Evolutionary conservation across 129 eudicot genomes (phyloP).

Genomic region (Erigeron canadensis): DNA sequence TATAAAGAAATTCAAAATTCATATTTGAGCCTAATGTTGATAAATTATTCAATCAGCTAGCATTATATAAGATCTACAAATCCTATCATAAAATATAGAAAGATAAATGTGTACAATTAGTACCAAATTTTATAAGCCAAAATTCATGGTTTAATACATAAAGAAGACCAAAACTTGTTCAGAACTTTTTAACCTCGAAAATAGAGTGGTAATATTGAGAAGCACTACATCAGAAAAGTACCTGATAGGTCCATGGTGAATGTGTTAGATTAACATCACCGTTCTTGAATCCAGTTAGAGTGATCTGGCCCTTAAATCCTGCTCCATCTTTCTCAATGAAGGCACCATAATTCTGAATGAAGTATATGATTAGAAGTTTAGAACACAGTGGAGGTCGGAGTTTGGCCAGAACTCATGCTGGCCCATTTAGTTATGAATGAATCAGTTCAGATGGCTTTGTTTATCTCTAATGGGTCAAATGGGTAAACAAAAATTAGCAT

Average conservation of each 20-base stretch:
- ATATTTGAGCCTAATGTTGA: neutral
- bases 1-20: neutral
- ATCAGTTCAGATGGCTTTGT: neutral
- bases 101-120: neutral
- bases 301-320: slow-evolving; percentile 79
- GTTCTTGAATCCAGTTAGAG: slow-evolving; percentile 62
- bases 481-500: neutral
- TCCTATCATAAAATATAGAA: neutral
- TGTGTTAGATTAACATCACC: slow-evolving; percentile 70
- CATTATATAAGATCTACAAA: slow-evolving; percentile 8
- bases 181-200: neutral
- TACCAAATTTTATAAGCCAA: slow-evolving; percentile 1
- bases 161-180: neutral
- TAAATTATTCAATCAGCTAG: slow-evolving; percentile 6
- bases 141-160: neutral
- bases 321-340: slow-evolving; percentile 93
- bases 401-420: neutral
- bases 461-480: neutral
- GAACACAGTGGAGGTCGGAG: neutral
- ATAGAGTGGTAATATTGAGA: slow-evolving; percentile 12
- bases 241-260: slow-evolving; percentile 91
- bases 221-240: slow-evolving; percentile 30
- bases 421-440: neutral
- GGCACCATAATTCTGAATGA: slow-evolving; percentile 87
- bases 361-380: slow-evolving; percentile 15